Percentiles rank a stretch among this genome's conserved stretches.
Conservation (phyloP, 306 rosid species). For the Lathyrus oleraceus region DNA sequence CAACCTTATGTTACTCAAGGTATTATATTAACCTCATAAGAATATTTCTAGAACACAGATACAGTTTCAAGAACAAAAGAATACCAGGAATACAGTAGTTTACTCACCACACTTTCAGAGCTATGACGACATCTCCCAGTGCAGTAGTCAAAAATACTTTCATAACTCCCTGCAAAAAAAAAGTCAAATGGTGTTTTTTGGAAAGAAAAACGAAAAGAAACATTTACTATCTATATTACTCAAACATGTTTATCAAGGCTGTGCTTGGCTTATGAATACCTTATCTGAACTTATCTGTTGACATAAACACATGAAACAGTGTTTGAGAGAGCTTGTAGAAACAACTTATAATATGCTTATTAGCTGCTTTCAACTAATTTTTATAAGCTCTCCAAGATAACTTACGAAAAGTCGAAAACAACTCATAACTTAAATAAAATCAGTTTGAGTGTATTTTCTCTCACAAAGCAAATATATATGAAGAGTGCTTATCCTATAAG, state of each 20-base stretch:
- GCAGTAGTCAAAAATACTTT: conserved; percentile 79
- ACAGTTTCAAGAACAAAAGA: conserved; percentile 16
- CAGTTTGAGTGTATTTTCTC: no score
- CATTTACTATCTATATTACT: background rate
- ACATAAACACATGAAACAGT: background rate
- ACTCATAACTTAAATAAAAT: background rate
- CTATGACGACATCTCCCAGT: conserved; percentile 95
- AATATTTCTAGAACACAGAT: conserved; percentile 15
- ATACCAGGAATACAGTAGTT: conserved; percentile 28
- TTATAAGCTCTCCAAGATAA: background rate
- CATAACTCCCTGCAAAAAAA: conserved; percentile 63
- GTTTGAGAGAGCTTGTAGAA: background rate
- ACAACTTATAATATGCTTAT: background rate
- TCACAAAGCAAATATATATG: no score
- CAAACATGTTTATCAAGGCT: conserved; percentile 12
- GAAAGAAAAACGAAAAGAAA: background rate
- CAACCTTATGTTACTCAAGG: conserved; percentile 28
- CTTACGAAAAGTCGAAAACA: no score
- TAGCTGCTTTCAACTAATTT: background rate
- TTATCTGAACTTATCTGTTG: background rate
- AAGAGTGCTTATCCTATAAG: no score
- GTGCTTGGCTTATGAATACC: background rate
- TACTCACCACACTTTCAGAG: conserved; percentile 94
- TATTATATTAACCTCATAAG: background rate
- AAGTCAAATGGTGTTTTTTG: conserved; percentile 2